Evolutionary conservation across 1,284 basidiomycete species (phyloP).

Genomic region (Wolfiporia cocos): DNA sequence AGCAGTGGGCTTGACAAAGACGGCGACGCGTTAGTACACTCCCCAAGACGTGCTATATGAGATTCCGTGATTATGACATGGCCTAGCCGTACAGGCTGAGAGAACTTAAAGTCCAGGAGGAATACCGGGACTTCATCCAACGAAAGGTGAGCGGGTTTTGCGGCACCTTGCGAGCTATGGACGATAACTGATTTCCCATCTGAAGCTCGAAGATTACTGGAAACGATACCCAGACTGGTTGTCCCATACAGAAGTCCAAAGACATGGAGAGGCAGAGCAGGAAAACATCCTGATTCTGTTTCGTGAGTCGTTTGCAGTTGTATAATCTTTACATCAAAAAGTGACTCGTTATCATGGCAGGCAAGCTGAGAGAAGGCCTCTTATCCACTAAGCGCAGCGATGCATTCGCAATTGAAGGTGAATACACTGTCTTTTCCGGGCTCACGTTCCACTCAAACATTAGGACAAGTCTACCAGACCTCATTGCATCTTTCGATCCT

Average conservation of each 20-base stretch:
- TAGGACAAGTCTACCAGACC: conserved; percentile 56
- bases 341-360: conserved; percentile 28
- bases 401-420: conserved; percentile 59
- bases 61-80: conserved; percentile 8
- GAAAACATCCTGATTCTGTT: conserved; percentile 65
- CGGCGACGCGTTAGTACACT: conserved; percentile 63
- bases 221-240: conserved; percentile 28
- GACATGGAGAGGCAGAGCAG: conserved; percentile 43
- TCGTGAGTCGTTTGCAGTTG: conserved; percentile 34
- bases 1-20: conserved; percentile 66
- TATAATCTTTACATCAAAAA: conserved; percentile 1
- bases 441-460: neutral
- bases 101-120: conserved; percentile 47
- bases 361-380: conserved; percentile 67
- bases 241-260: conserved; percentile 26
- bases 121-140: conserved; percentile 57
- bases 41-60: neutral
- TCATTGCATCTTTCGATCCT: conserved; percentile 59
- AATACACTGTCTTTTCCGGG: conserved; percentile 5
- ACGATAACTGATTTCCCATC: too few species aligned
- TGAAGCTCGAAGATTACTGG: conserved; percentile 43
- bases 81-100: conserved; percentile 44
- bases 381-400: conserved; percentile 52
- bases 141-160: conserved; percentile 54
- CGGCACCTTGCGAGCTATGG: too few species aligned